Evolutionary conservation across 768 basidiomycete genomes (phyloP).

Genomic region (Hydnomerulius pinastri): DNA sequence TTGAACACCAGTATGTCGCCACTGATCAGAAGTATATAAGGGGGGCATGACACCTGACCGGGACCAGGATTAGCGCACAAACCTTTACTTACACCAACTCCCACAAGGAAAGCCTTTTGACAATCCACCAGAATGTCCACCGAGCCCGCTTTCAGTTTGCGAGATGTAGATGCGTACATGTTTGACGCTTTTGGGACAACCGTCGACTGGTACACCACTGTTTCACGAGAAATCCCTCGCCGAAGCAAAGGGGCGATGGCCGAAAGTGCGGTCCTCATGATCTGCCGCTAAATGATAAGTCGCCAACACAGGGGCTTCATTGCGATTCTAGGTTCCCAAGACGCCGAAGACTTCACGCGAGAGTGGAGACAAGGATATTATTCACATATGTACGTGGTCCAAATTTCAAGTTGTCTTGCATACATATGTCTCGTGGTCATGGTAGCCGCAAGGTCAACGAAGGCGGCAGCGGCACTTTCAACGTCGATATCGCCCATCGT

Average conservation of each 20-base stretch:
- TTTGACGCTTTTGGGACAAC: conserved; percentile 56
- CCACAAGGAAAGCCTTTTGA: too few relatives aligned
- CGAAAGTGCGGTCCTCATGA: conserved; percentile 9
- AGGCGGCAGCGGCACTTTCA: conserved; percentile 48
- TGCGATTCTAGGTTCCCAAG: conserved; percentile 16
- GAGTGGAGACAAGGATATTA: conserved; percentile 60
- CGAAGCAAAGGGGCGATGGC: conserved; percentile 14
- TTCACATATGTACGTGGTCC: conserved; percentile 19
- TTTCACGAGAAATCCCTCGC: conserved; percentile 19
- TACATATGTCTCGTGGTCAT: not conserved
- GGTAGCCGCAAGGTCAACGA: conserved; percentile 44
- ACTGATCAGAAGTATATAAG: too few relatives aligned
- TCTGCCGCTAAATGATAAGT: not conserved
- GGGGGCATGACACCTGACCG: too few relatives aligned
- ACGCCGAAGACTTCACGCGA: conserved; percentile 43
- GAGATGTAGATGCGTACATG: conserved; percentile 42
- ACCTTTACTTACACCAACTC: too few relatives aligned
- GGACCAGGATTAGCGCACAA: conserved; percentile 1
- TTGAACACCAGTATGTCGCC: too few relatives aligned
- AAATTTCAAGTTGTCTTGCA: too few relatives aligned
- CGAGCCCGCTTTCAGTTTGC: not conserved
- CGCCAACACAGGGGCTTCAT: not conserved
- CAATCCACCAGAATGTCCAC: not conserved
- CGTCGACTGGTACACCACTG: conserved; percentile 42
- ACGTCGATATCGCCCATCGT: conserved; percentile 58